Base-by-base conservation (phyloP, 805 yeast species). In the Metschnikowia hibisci region DNA sequence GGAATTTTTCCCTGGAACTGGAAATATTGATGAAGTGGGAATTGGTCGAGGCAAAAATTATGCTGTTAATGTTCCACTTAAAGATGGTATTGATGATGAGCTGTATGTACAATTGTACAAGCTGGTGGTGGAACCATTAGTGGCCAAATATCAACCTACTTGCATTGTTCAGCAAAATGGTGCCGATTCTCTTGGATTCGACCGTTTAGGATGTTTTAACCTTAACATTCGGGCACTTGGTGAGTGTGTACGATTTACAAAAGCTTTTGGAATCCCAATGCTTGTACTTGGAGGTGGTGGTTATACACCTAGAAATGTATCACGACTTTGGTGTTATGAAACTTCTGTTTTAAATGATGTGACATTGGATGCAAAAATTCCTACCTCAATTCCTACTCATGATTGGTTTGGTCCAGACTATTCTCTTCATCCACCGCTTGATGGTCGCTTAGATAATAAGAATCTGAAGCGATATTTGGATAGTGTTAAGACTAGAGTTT, bases 221-320 rank as follows among this genome's bases (percentile, higher is more conserved):
- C 69, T 91, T 54, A 86, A 89, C 52, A 90, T 93, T 68, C 77
- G 80, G 46, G 98, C 96, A 2, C 97, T 91, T 59, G 97, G 96
- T 15, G 95, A 87, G 62, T 93, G 98, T 68, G 97, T 91, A 25
- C 84, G 82, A 56, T 91, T 76, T 61, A 82, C 90, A 52, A 88
- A 88, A 64, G 80, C 89, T 32, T 90, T 90, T 65, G 95, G 95
- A 12, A 66, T 90, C 29, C 98, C 98, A 8, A 79, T 88, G 77
- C 69, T 91, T 52, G 96, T 90, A 5, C 69, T 91, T 10, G 99
- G 99, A 16, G 99, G 99, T 41, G 99, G 99, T 47, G 99, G 99
- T 14, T 91, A 91, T 64, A 93, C 99, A 2, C 96, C 96, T 60
- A 76, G 97, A 57, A 91, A 91, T 59, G 99, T 91, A 11, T 84